Base-by-base conservation (phyloP, 192 early-diverging fungal species). In the Phlyctochytrium bullatum region DNA sequence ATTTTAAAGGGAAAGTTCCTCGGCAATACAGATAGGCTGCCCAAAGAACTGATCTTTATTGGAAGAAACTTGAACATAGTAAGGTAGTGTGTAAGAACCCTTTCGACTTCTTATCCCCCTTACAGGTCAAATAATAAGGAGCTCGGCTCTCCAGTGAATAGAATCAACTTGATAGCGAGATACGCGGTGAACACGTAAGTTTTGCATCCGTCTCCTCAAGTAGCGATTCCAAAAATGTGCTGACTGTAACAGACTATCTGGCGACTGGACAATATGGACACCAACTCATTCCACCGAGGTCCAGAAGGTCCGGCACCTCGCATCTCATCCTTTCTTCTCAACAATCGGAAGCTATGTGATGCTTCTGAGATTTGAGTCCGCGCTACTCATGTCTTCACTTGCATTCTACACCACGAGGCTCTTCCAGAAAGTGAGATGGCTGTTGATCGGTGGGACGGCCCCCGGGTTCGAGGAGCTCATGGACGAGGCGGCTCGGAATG, bases 21-120 rank as follows among this genome's bases (percentile, higher is more conserved):
- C 52, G 72, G 73, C 30, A 81, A 92, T 47, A 84, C 90, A 36
- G 83, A 85, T 36, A 69, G 74, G 2, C 70, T 97, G 36, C 95
- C 95, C 34, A 88, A 87, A 34, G 95, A 95, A 74, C 77, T 97
- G 6, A 92, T 97, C 34, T 96, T 97, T 72, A 77, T 97, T 25
- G 87, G 87, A 10, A 77, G 93, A 34, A 96, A 96, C 65, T 89
- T 95, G 86, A 92, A 93, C 30, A 71, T 70, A 65, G 34, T 71
- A 40, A 69, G 53, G 56, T 63, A 65, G 62, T 1, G 50, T 17
- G 17, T 71, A n/a, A 20, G 20, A 36, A 30, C n/a, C 20, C 20
- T 75, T 74, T 69, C 64, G 64, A 64, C n/a, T 75, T 75, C 30
- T 71, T 65, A 20, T 10, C 30, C 54, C 29, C 27, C 35, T 69